Conservation (phyloP, 148 eudicot species). For the Suaeda aralocaspica region DNA sequence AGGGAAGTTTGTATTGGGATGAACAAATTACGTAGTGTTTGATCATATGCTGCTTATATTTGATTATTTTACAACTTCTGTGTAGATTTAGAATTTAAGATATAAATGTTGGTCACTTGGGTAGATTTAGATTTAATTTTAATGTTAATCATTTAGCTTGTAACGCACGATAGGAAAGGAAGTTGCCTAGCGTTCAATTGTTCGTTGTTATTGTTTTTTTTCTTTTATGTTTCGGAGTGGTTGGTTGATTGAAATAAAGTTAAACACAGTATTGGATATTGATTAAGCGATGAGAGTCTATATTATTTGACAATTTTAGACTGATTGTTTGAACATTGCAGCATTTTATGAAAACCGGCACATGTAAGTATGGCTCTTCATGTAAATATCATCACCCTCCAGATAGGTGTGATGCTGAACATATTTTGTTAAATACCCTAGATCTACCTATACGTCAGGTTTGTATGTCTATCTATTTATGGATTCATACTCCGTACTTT, state of each 20-base stretch:
- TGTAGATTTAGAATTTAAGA: no score
- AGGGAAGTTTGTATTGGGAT: no score
- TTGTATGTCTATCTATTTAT: no score
- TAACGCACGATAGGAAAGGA: neutral
- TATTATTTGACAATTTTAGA: neutral
- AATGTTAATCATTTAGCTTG: neutral
- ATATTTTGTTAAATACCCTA: slow-evolving; percentile 36
- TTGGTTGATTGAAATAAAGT: neutral
- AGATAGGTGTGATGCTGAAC: slow-evolving; percentile 48
- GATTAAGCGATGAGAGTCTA: neutral
- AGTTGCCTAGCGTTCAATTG: neutral
- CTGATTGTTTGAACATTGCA: slow-evolving; percentile 33
- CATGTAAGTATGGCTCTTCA: slow-evolving; percentile 69
- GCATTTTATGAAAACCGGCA: slow-evolving; percentile 69
- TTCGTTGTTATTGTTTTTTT: neutral
- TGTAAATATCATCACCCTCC: slow-evolving; percentile 76
- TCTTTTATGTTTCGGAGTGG: no score
- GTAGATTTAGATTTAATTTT: no score
- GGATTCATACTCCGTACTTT: neutral
- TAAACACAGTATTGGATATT: neutral
- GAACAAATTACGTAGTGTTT: no score
- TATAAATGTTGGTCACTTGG: no score
- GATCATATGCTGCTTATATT: no score
- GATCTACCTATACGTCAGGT: slow-evolving; percentile 75
- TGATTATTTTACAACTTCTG: no score